Evolutionary conservation across 768 basidiomycete species (phyloP).

Genomic region (Rhodotorula toruloides): DNA sequence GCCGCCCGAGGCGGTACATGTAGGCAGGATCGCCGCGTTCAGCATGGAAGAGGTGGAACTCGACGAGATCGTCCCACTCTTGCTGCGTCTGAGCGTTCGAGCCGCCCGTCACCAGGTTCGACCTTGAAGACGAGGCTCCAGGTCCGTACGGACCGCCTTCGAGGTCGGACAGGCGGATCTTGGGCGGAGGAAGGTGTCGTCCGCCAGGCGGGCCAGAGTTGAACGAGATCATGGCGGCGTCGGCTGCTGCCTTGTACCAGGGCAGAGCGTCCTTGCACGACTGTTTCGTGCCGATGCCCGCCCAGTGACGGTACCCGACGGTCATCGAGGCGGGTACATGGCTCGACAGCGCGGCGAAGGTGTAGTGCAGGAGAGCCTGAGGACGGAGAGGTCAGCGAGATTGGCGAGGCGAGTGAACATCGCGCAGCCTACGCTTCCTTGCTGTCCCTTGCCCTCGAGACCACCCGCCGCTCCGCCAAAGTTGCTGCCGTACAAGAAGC

Average conservation of each 20-base stretch:
- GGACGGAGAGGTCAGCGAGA: neutral
- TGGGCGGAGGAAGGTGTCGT: constrained; percentile 70
- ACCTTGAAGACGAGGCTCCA: constrained; percentile 88
- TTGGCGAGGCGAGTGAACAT: neutral
- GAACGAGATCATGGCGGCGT: constrained; percentile 78
- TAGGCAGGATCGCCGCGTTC: constrained; percentile 84
- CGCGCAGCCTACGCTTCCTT: constrained; percentile 46
- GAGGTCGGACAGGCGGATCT: constrained; percentile 79
- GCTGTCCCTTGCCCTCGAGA: constrained; percentile 55
- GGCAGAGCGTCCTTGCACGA: constrained; percentile 73
- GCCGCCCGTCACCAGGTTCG: constrained; percentile 79
- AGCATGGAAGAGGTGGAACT: constrained; percentile 70
- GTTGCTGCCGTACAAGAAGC: constrained; percentile 83
- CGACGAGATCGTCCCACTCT: constrained; percentile 41
- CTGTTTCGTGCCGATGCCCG: constrained; percentile 85
- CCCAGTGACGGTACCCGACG: constrained; percentile 89
- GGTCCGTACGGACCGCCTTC: constrained; percentile 90
- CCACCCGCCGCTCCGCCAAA: constrained; percentile 58
- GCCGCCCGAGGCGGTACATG: constrained; percentile 86
- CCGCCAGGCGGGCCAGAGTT: constrained; percentile 86
- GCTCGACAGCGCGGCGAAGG: constrained; percentile 83
- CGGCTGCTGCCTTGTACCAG: constrained; percentile 87
- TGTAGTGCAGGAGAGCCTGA: constrained; percentile 83
- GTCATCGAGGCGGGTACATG: constrained; percentile 87
- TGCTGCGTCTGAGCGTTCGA: constrained; percentile 63